Evolutionary conservation across 345 rosid genomes (phyloP).

Genomic region (Lumnitzera racemosa): DNA sequence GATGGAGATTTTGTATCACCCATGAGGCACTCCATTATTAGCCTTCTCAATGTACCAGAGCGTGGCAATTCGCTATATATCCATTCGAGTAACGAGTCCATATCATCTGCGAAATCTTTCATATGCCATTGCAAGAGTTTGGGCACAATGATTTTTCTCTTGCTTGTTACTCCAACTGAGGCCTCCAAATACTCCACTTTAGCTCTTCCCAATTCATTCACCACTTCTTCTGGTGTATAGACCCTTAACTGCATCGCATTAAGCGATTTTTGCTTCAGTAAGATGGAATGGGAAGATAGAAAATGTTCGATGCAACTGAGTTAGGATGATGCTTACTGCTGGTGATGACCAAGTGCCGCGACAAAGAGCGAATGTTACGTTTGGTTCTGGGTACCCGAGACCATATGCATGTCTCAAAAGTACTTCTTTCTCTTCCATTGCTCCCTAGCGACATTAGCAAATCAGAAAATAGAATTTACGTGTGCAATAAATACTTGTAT

Average conservation of each 20-base stretch:
- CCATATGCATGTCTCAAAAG: slow-evolving; percentile 69
- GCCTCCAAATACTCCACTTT: slow-evolving; percentile 79
- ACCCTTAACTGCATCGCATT: slow-evolving; percentile 56
- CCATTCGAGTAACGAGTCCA: slow-evolving; percentile 81
- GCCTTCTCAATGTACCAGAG: slow-evolving; percentile 46
- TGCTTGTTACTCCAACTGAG: slow-evolving; percentile 65
- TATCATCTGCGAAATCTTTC: slow-evolving; percentile 81
- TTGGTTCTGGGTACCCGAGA: slow-evolving; percentile 83
- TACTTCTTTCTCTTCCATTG: slow-evolving; percentile 71
- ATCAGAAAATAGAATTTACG: not conserved
- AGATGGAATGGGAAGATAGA: not conserved
- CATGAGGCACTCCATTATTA: slow-evolving; percentile 67
- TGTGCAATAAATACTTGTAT: no score
- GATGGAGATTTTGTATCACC: slow-evolving; percentile 39
- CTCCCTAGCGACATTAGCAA: slow-evolving; percentile 26
- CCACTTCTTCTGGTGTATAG: slow-evolving; percentile 58
- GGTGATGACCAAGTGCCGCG: slow-evolving; percentile 96
- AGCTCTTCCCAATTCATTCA: slow-evolving; percentile 66
- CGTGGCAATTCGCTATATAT: slow-evolving; percentile 77
- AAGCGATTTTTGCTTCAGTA: not conserved
- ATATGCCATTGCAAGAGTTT: slow-evolving; percentile 85
- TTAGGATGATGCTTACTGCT: slow-evolving; percentile 41
- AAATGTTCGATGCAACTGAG: not conserved
- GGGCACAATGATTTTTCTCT: slow-evolving; percentile 72
- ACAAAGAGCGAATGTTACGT: slow-evolving; percentile 83